These are phyloP conservation scores for Penicillium italicum DNA, from an alignment of 2,329 filamentous ascomycete genomes.

Conservation along the genomic window DNA sequence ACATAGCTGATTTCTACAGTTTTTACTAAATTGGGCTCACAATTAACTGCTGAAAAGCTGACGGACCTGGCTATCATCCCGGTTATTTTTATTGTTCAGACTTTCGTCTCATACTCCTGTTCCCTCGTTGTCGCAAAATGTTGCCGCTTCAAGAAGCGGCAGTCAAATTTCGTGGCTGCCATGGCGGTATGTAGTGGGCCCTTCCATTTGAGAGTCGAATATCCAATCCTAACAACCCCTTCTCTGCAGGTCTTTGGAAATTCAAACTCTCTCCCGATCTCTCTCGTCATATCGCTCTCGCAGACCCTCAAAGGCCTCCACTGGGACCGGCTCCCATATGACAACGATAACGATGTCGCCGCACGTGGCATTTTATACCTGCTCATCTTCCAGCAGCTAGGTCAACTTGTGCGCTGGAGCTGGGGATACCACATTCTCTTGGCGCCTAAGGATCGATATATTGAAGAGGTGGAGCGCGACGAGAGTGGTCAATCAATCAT, in stretches of 20 bases:
- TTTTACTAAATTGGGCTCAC: constrained; percentile 93
- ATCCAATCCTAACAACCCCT: neutral
- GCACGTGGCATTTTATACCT: constrained; percentile 93
- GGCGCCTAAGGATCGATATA: constrained; percentile 67
- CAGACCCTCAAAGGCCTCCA: constrained; percentile 89
- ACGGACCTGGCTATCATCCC: constrained; percentile 89
- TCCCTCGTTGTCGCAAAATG: constrained; percentile 66
- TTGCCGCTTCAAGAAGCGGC: constrained; percentile 78
- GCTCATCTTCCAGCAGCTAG: constrained; percentile 94
- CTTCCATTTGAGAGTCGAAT: neutral
- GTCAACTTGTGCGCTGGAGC: constrained; percentile 92
- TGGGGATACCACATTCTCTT: constrained; percentile 96
- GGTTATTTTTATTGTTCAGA: constrained; percentile 88
- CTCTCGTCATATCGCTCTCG: constrained; percentile 87
- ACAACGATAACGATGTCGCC: constrained; percentile 92
- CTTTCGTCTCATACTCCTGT: constrained; percentile 76
- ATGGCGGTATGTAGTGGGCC: constrained; percentile 65
- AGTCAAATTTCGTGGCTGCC: constrained; percentile 89
- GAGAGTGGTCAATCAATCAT: constrained; percentile 31
- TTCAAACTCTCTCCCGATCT: constrained; percentile 96
- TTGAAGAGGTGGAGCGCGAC: constrained; percentile 42
- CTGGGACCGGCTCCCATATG: constrained; percentile 85
- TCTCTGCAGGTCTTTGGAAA: constrained; percentile 76
- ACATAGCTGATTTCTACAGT: constrained; percentile 52
- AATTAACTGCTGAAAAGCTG: constrained; percentile 87